phyloP scores from a whole-genome alignment of 139 green algal species.

The Haematococcus lacustris region DNA sequence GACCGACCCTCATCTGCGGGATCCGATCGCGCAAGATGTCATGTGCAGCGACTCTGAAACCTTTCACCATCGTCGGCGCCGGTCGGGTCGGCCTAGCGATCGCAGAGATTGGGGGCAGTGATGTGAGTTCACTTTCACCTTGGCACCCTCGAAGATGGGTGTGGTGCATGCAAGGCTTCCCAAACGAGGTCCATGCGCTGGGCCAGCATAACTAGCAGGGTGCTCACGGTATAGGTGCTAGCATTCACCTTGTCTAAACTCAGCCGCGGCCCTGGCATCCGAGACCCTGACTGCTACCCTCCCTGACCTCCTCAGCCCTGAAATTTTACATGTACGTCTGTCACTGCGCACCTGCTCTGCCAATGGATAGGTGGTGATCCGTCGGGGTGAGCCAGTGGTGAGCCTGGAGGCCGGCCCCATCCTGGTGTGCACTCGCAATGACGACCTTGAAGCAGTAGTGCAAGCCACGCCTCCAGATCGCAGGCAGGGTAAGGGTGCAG shows the following conservation, averaged over 20 bases:
- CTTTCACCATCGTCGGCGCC: constrained; percentile 70
- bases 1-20: too few relatives aligned
- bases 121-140: constrained; percentile 41
- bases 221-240: neutral
- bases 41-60: too few relatives aligned
- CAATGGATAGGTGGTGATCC: constrained; percentile 46
- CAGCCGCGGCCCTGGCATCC: neutral
- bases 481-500: constrained; percentile 14
- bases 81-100: constrained; percentile 79
- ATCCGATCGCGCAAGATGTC: too few relatives aligned
- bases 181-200: neutral
- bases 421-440: constrained; percentile 85
- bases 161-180: neutral
- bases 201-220: neutral
- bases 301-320: too few relatives aligned
- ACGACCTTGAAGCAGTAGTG: constrained; percentile 70
- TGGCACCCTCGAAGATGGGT: neutral
- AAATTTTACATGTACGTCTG: too few relatives aligned
- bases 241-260: neutral
- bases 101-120: constrained; percentile 60
- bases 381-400: constrained; percentile 44
- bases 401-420: constrained; percentile 58
- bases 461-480: constrained; percentile 52
- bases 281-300: too few relatives aligned
- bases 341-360: too few relatives aligned